Conservation (phyloP, 345 rosid genomes). For the Barbarea vulgaris region DNA sequence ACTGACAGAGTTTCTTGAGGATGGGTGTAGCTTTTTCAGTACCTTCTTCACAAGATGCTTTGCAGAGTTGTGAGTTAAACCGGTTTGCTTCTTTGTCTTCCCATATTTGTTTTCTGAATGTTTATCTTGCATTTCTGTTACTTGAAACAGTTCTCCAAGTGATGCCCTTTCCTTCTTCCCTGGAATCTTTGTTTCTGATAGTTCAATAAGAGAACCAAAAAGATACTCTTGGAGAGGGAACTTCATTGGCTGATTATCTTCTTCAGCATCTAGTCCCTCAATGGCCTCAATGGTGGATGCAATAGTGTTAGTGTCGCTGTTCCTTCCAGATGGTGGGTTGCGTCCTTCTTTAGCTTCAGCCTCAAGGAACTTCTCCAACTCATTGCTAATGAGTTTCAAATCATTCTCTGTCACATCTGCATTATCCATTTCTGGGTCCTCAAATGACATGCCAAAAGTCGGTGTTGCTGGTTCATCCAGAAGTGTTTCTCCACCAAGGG, state of each 20-base stretch:
- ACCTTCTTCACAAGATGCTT: slow-evolving; percentile 67
- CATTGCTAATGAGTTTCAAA: slow-evolving; percentile 59
- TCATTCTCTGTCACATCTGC: slow-evolving; percentile 64
- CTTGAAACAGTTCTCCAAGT: slow-evolving; percentile 69
- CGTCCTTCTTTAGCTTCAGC: slow-evolving; percentile 74
- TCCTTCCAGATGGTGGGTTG: slow-evolving; percentile 65
- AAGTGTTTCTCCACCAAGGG: slow-evolving; percentile 66
- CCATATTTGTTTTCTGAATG: slow-evolving; percentile 39
- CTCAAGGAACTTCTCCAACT: slow-evolving; percentile 78
- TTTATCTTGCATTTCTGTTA: slow-evolving; percentile 55
- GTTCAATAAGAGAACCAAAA: slow-evolving; percentile 64
- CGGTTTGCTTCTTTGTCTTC: slow-evolving; percentile 49
- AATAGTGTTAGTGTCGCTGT: slow-evolving; percentile 61
- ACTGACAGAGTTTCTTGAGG: slow-evolving; percentile 43
- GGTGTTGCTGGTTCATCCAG: slow-evolving; percentile 68
- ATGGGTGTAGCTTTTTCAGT: slow-evolving; percentile 54
- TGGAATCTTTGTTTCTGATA: slow-evolving; percentile 54
- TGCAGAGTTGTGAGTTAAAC: slow-evolving; percentile 53
- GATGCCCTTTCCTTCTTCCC: slow-evolving; percentile 66
- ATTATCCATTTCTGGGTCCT: slow-evolving; percentile 46
- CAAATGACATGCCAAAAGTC: slow-evolving; percentile 58
- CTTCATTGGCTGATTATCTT: slow-evolving; percentile 43
- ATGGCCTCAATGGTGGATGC: slow-evolving; percentile 56
- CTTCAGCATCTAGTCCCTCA: slow-evolving; percentile 52
- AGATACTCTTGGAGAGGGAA: slow-evolving; percentile 87